Conservation (phyloP, 805 yeast genomes). For the Suhomyces sp. region DNA sequence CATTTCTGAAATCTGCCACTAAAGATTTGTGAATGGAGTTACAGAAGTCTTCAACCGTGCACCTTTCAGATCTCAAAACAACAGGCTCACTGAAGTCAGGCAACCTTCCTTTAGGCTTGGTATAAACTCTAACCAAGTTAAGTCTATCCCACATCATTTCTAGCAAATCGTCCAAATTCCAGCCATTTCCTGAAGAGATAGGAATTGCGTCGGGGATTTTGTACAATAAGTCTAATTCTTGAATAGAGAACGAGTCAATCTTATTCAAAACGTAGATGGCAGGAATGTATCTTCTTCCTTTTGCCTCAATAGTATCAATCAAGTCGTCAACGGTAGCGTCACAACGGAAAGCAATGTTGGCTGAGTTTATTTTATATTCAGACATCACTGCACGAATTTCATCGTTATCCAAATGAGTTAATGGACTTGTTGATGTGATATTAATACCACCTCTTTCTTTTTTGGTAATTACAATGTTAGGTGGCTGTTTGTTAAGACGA, state of each 20-base stretch:
- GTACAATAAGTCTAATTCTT: slow-evolving; percentile 85
- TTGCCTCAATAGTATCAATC: slow-evolving; percentile 89
- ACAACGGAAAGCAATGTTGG: slow-evolving; percentile 94
- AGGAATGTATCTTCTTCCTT: slow-evolving; percentile 89
- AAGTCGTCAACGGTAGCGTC: slow-evolving; percentile 97
- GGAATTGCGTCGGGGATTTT: slow-evolving; percentile 97
- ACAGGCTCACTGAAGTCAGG: slow-evolving; percentile 97
- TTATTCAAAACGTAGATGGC: slow-evolving; percentile 93
- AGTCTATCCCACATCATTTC: slow-evolving; percentile 95
- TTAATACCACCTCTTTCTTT: slow-evolving; percentile 96
- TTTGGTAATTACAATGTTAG: slow-evolving; percentile 86
- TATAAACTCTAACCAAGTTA: slow-evolving; percentile 89
- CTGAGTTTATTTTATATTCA: slow-evolving; percentile 92
- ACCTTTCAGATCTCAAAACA: slow-evolving; percentile 76
- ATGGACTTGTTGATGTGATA: slow-evolving; percentile 88
- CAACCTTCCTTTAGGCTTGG: slow-evolving; percentile 90
- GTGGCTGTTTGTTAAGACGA: slow-evolving; percentile 86
- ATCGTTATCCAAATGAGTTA: slow-evolving; percentile 87
- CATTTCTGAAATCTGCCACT: slow-evolving; percentile 90
- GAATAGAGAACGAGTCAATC: slow-evolving; percentile 90
- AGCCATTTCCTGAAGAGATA: slow-evolving; percentile 90
- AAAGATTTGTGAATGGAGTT: slow-evolving; percentile 91
- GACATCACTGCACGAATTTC: slow-evolving; percentile 95
- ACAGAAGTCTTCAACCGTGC: slow-evolving; percentile 94
- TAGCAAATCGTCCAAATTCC: slow-evolving; percentile 94